A percentile compares a stretch with the other conserved stretches of the same genome.
Conservation (phyloP, 371 early-diverging fungal species). For the Saksenaea oblongispora region DNA sequence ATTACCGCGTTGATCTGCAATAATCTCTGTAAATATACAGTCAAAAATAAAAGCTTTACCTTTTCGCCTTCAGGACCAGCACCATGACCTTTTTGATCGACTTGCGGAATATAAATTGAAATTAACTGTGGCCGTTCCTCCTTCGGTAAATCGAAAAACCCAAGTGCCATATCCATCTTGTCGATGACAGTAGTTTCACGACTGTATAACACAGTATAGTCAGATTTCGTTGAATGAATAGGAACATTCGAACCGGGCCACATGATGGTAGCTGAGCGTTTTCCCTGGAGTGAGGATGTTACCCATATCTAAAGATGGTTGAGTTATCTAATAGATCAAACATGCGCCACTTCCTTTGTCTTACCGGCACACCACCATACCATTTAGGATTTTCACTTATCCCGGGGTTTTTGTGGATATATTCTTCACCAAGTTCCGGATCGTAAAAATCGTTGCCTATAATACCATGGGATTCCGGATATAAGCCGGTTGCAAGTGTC, state of each 20-base stretch:
- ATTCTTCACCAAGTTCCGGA: conserved; percentile 68
- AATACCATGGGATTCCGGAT: conserved; percentile 92
- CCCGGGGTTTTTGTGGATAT: conserved; percentile 71
- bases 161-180: conserved; percentile 65
- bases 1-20: conserved; percentile 63
- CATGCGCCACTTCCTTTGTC: background rate
- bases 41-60: conserved; percentile 22
- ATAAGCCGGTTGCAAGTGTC: conserved; percentile 88
- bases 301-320: conserved; percentile 77
- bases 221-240: conserved; percentile 58
- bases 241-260: conserved; percentile 86
- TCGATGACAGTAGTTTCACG: conserved; percentile 42
- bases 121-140: conserved; percentile 76
- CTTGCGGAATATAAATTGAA: conserved; percentile 79
- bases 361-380: conserved; percentile 91
- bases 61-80: conserved; percentile 71
- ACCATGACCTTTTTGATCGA: conserved; percentile 83
- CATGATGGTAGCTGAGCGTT: conserved; percentile 75
- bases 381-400: conserved; percentile 67
- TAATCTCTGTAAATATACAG: background rate
- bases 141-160: conserved; percentile 79
- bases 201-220: conserved; percentile 64
- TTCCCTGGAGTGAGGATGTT: conserved; percentile 72
- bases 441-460: conserved; percentile 91
- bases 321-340: background rate